A percentile compares a stretch with the other conserved stretches of the same genome.
These are phyloP conservation scores for Yamadazyma atlantica DNA, from an alignment of 1,139 yeast genomes.

Conservation along the genomic window DNA sequence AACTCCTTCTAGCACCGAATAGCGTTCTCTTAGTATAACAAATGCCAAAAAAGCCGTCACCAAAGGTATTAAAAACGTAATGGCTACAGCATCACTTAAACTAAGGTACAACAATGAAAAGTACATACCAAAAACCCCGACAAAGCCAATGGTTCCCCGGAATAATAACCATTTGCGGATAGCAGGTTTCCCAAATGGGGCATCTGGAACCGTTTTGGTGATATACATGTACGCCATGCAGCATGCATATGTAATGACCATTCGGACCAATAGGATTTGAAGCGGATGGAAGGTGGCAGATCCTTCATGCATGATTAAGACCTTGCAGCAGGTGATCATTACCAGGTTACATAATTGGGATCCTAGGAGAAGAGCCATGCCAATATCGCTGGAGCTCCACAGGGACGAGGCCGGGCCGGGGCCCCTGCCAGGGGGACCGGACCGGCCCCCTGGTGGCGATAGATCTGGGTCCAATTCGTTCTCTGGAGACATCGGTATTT, in stretches of 20 bases:
- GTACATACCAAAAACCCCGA: slow-evolving; percentile 77
- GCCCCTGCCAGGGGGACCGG: slow-evolving; percentile 3
- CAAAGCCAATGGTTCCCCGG: slow-evolving; percentile 76
- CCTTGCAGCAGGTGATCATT: slow-evolving; percentile 74
- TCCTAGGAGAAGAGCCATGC: slow-evolving; percentile 44
- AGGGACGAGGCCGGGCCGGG: no score
- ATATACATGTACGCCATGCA: slow-evolving; percentile 55
- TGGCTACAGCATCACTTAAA: slow-evolving; percentile 73
- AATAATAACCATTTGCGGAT: slow-evolving; percentile 52
- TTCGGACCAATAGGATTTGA: slow-evolving; percentile 73
- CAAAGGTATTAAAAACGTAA: slow-evolving; percentile 77
- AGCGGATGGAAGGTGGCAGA: slow-evolving; percentile 65
- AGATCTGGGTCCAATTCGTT: slow-evolving; percentile 2
- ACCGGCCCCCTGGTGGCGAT: no score
- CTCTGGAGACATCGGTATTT: slow-evolving; percentile 1
- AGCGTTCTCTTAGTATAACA: slow-evolving; percentile 63
- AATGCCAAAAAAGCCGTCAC: slow-evolving; percentile 77
- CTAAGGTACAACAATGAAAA: slow-evolving; percentile 72
- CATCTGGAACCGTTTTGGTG: slow-evolving; percentile 53
- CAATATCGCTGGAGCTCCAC: slow-evolving; percentile 16
- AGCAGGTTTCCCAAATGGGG: slow-evolving; percentile 70
- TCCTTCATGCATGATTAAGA: slow-evolving; percentile 61
- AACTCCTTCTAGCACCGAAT: slow-evolving; percentile 61
- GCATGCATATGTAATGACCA: slow-evolving; percentile 66
- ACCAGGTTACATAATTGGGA: slow-evolving; percentile 72